Percentiles rank a stretch among this genome's conserved stretches.
These are phyloP conservation scores for Eleusine coracana DNA, from an alignment of 176 grass and related monocot genomes.

Conservation along the genomic window DNA sequence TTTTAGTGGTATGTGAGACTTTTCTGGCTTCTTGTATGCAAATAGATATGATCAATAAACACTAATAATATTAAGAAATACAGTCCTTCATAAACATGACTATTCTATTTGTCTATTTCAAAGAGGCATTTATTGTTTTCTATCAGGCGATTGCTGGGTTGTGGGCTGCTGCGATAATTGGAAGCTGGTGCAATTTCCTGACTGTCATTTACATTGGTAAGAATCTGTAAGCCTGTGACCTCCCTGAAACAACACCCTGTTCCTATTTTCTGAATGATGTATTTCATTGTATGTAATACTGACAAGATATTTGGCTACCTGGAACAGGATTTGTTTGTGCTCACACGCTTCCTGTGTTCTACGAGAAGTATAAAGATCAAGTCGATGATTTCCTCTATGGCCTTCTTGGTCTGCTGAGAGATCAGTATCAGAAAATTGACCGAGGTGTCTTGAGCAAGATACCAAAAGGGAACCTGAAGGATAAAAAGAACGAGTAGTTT, in stretches of 20 bases:
- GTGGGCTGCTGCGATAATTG: conserved; percentile 73
- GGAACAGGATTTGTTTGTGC: conserved; percentile 79
- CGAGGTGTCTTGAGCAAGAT: conserved; percentile 70
- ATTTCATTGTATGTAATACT: conserved; percentile 14
- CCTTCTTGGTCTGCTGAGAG: conserved; percentile 57
- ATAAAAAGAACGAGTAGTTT: conserved; percentile 76
- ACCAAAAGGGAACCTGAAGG: conserved; percentile 59
- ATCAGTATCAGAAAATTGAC: conserved; percentile 72
- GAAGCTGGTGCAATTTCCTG: conserved; percentile 91
- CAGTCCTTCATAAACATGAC: background rate
- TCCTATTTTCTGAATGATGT: background rate
- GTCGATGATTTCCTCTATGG: conserved; percentile 68
- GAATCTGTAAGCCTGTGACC: too few species aligned
- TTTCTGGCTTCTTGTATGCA: background rate
- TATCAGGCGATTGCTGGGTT: conserved; percentile 64
- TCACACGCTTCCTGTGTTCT: conserved; percentile 81
- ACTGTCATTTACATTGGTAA: conserved; percentile 92
- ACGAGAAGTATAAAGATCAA: conserved; percentile 93
- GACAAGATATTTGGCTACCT: conserved; percentile 2
- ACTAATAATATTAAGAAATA: background rate
- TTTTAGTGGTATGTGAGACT: conserved; percentile 59
- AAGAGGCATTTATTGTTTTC: conserved; percentile 7
- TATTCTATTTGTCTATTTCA: background rate
- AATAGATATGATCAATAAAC: background rate
- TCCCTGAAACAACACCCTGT: background rate